Conservation (phyloP, 2,329 filamentous ascomycete genomes). For the Ceratocystiopsis minuta region DNA sequence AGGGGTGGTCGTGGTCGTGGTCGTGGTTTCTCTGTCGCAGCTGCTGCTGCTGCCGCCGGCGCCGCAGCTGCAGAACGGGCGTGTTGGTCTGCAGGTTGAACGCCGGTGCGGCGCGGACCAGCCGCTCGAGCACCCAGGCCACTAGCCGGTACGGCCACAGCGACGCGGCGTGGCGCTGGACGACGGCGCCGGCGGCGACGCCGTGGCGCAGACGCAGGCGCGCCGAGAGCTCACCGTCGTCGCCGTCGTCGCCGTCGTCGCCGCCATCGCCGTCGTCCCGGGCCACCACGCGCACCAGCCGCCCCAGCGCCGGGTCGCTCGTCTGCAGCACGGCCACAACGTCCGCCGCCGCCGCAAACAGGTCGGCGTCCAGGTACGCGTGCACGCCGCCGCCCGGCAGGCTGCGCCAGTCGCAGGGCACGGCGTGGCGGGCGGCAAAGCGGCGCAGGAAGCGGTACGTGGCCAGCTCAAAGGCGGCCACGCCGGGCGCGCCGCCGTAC, state of each 20-base stretch:
- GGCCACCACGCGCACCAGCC: conserved; percentile 17
- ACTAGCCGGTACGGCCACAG: conserved; percentile 79
- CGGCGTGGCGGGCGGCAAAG: conserved; percentile 35
- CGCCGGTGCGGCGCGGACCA: conserved; percentile 20
- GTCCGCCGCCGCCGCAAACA: conserved; percentile 32
- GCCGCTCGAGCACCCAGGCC: conserved; percentile 45
- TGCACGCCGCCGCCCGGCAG: conserved; percentile 39
- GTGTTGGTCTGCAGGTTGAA: conserved; percentile 65
- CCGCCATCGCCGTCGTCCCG: conserved; percentile 6
- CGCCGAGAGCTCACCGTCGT: conserved; percentile 11
- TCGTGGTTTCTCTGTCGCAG: too few species aligned
- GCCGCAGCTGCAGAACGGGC: conserved; percentile 32
- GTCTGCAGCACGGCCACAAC: conserved; percentile 31
- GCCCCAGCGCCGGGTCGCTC: too few species aligned
- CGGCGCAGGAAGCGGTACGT: conserved; percentile 44
- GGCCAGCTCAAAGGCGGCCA: conserved; percentile 53
- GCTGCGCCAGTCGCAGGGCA: conserved; percentile 53
- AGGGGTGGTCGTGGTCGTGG: conserved; percentile 18
- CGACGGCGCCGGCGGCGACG: conserved; percentile 41
- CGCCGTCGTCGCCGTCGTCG: background rate
- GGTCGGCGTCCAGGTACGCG: conserved; percentile 36
- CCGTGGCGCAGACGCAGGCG: conserved; percentile 37
- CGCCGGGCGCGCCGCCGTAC: conserved; percentile 39
- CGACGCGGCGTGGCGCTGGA: conserved; percentile 46
- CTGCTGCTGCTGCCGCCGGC: too few species aligned